Evolutionary conservation across 2,329 filamentous ascomycete species (phyloP), one percentile per base, ranked within the genome.

Genomic region (Hypoxylon sp.): DNA sequence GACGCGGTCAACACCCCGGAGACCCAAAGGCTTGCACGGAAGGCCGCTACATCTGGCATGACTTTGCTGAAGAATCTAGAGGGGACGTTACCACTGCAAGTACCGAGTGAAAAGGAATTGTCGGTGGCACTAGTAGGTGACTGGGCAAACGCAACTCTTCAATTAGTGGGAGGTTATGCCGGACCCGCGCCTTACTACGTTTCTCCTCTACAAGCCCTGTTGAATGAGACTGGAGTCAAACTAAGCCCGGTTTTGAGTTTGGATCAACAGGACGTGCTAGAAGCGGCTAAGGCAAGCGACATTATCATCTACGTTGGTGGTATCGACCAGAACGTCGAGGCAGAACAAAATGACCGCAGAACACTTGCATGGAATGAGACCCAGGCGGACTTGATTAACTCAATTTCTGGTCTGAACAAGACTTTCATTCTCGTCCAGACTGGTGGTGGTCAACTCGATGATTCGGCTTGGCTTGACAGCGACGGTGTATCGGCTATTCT

Each of bases 291-390:
- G 41, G 41, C 36, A 23, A 46, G 13, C 28, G 52, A 56, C 25
- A 38, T 56, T n/a, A 25, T 56, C 13, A n/a, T 56, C 9, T 56
- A 56, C 25, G n/a, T 45, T n/a, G 52, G 52, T 14, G 52, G 52
- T 17, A 10, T 56, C 25, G 52, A 56, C 17, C 36, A 56, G 13
- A 46, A 25, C n/a, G 38, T 56, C 3, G 52, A 56, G 38, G 52
- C 52, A n/a, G 52, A 56, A 34, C 11, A 46, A 19, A 45, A 13
- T n/a, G 52, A 56, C n/a, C 52, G 52, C 25, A 4, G 25, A 11
- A 56, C 38, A 7, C 43, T 56, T 38, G 52, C 52, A 14, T 56
- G 52, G 52, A 45, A 45, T n/a, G 52, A 56, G 11, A 46, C 52
- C 2, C 52, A 56, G 10, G 3, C 28, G 4, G 38, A 45, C 34